Evolutionary conservation across 208 protist genomes (phyloP), one percentile per base, ranked within the genome.

Genomic region (Crithidia mellificae): DNA sequence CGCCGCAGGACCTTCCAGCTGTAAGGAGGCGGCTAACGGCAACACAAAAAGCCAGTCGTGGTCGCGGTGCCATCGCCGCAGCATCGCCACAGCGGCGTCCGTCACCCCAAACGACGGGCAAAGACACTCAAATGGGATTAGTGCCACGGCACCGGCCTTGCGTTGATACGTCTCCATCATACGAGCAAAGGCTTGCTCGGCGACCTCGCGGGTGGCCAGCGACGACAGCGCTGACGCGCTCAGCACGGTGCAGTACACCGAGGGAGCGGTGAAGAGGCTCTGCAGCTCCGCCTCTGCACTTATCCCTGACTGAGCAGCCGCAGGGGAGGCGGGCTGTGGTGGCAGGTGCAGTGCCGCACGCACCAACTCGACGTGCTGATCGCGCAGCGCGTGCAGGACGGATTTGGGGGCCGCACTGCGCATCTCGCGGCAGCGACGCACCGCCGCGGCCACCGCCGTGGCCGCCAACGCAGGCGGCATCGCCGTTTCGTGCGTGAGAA

Each of bases 121-220:
- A 6, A 88, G 27, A n/a, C 59, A 68, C 57, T 93, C 85, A 30
- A 87, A 78, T 0, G 78, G 78, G 0, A 95, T 39, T 52, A 95
- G 34, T 0, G 77, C 73, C 0, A 91, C 54, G 0, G 85, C 87
- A 12, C 87, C 85, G 15, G 69, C 72, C 44, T 85, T 85, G 49
- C 72, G 55, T 12, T 52, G 68, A 58, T 95, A 93, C n/a, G 68
- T 77, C 34, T 77, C 70, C 87, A 95, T 93, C 85, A 95, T 91
- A 14, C 81, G 80, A 19, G 75, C 80, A 74, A 92, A 95, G 0
- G 87, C 84, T 2, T 73, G 69, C 49, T 85, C 80, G 2, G 77
- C 44, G 1, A 67, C 32, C 1, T 62, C 30, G 41, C 59, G 54
- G 1, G 70, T 39, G 9, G 85, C 81, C 25, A 95, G 63, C 8